Percentiles rank a stretch among this genome's conserved stretches.
Conservation (phyloP, 163 green algal species). For the Scenedesmus sp. region DNA sequence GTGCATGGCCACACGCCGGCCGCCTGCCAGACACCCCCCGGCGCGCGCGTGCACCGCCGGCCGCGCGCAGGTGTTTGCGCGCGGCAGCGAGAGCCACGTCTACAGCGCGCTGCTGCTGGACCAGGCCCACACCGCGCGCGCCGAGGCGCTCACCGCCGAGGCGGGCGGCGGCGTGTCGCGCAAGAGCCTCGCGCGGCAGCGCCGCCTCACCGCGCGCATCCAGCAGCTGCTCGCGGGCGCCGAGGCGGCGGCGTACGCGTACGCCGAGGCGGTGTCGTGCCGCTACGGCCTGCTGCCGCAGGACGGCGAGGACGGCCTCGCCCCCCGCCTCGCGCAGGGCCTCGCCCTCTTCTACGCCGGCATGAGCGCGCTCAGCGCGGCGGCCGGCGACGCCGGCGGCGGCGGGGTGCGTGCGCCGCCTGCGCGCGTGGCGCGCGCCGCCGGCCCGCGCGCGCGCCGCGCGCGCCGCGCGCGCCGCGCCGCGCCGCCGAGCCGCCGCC, state of each 20-base stretch:
- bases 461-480: no score
- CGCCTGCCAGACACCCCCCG: not conserved
- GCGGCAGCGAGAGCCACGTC: constrained; percentile 29
- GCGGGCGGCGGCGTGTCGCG: not conserved
- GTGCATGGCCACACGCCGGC: not conserved
- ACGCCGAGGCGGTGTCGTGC: constrained; percentile 20
- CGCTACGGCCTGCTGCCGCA: constrained; percentile 31
- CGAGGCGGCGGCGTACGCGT: not conserved
- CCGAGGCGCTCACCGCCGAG: not conserved
- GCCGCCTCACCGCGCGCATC: constrained; percentile 22
- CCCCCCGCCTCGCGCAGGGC: constrained; percentile 20
- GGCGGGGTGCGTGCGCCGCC: no score
- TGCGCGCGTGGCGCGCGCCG: no score
- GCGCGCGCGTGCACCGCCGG: not conserved
- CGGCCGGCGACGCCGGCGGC: constrained; percentile 2
- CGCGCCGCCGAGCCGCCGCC: no score
- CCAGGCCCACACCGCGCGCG: not conserved
- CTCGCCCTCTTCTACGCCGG: constrained; percentile 39
- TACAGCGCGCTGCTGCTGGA: constrained; percentile 17
- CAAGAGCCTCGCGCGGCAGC: constrained; percentile 28
- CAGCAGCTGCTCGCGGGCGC: not conserved
- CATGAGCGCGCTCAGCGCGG: constrained; percentile 15
- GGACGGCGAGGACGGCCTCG: constrained; percentile 19
- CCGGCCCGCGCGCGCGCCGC: no score
- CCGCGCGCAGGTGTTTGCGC: constrained; percentile 31